Evolutionary conservation across 352 stramenopile genomes (phyloP), one percentile per base, ranked within the genome.

Genomic region (Aphanomyces euteiches): DNA sequence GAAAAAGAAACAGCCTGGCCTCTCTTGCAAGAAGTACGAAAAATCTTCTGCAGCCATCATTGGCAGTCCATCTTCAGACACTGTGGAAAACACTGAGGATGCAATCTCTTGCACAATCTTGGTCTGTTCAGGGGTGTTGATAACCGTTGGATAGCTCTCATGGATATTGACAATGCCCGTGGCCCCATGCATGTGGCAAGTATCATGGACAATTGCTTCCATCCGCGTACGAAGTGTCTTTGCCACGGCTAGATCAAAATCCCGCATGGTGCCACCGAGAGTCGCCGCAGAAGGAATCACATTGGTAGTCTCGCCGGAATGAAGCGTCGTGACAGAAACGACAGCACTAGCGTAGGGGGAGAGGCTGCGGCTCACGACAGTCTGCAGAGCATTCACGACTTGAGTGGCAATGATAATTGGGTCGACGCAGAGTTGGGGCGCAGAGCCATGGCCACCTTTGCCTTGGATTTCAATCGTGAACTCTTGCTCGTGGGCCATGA

Each of bases 1-100:
- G 64, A 95, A 93, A 64, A 92, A 93, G 65, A 90, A 93, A 69
- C 87, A 95, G 47, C 87, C 87, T 63, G 92, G 92, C 67, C 83
- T 81, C 47, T 90, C 81, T 38, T 90, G 84, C 37, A 95, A 64
- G 66, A 83, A 95, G 74, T 96, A 98, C 13, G 85, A 87, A 84
- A 98, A 98, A 73, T 98, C 95, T 78, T 98, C 95, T 5, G 86
- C 90, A 5, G 93, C 93, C 95, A 98, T 98, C 37, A 97, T 96
- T 4, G 92, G 75, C 38, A 90, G 72, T 4, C 87, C 87, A 40
- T 88, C 76, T 47, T 90, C 79, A 57, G 92, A 90, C 60, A 97
- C 84, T 56, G 89, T 80, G 39, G 90, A 69, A 0, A 81, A 82
- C 53, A 85, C 82, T 45, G 90, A 83, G 75, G 89, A 80, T 2